Conservation (phyloP, 2,329 filamentous ascomycete genomes). For the Pseudocercospora macadamiae region DNA sequence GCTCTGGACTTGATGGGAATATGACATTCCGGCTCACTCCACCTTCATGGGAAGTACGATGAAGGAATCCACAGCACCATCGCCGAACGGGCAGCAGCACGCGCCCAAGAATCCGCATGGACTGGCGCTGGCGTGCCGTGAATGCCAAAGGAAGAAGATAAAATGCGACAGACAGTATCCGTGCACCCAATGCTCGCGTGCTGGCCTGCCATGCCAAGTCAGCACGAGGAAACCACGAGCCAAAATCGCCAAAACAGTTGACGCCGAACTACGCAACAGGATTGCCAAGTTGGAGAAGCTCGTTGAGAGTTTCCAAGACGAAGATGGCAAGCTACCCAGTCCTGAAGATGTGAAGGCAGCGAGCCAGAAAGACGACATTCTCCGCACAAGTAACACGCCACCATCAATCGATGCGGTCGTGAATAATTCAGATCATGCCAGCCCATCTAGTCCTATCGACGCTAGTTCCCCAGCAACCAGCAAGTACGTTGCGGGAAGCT, state of each 20-base stretch:
- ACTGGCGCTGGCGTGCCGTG: constrained; percentile 23
- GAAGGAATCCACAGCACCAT: not conserved
- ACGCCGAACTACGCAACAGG: constrained; percentile 26
- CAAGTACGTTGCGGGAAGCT: constrained; percentile 36
- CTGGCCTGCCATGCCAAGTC: constrained; percentile 19
- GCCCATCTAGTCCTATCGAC: constrained; percentile 16
- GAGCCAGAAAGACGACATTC: not conserved
- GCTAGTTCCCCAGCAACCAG: constrained; percentile 23
- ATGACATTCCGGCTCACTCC: not conserved
- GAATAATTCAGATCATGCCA: not conserved
- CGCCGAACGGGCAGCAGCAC: not conserved
- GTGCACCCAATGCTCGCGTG: constrained; percentile 24
- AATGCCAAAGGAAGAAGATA: constrained; percentile 29
- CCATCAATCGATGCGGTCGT: not conserved
- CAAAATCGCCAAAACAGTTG: constrained; percentile 25
- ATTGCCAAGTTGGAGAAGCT: constrained; percentile 30
- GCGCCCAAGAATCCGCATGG: constrained; percentile 5
- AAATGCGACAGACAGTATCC: constrained; percentile 28
- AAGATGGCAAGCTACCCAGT: constrained; percentile 18
- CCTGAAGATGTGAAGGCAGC: not conserved
- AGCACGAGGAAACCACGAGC: constrained; percentile 28
- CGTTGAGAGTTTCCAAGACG: constrained; percentile 28
- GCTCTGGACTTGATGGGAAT: not conserved
- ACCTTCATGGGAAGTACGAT: not conserved
- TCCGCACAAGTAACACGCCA: not conserved